Base-by-base conservation (phyloP, 2,329 filamentous ascomycete genomes). In the Alternaria infectoria region DNA sequence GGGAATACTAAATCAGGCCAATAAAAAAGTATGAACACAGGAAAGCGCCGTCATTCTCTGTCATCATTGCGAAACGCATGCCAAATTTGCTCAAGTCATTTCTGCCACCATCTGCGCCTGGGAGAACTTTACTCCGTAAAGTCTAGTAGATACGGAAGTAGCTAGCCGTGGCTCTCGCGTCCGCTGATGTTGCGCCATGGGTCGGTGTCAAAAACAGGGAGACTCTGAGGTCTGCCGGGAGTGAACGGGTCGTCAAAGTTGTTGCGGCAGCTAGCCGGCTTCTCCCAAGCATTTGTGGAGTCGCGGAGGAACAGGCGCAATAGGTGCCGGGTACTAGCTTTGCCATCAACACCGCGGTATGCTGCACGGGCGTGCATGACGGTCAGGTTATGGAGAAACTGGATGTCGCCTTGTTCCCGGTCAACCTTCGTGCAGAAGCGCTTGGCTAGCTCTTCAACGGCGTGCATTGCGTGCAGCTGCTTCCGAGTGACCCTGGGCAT, bases 231-330 rank as follows among this genome's bases (percentile, higher is more conserved):
- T 45, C 78, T 69, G 9, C 73, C 76, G 13, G 62, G 58, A 4
- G 62, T 66, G 60, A 80, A 80, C 12, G 76, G 74, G 26, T 77
- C 74, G 44, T 79, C 69, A 52, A 80, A 80, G 26, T 76, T 74
- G 45, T 61, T 54, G 26, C 65, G 62, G 64, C 62, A 79, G 7
- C 54, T 62, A 28, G 40, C 54, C 15, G 77, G 77, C 64, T 79
- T 79, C 30, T 69, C 69, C 78, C 78, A 80, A 6, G 72, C 74
- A 43, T 73, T 71, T 44, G 63, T 63, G 36, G 76, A 74, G 59
- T 80, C 78, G 17, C 77, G 72, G 47, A 80, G 73, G 66, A 80
- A 80, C 77, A 80, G 76, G 59, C 78, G 75, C 44, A 79, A 69
- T 23, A 79, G 70, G 61, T 80, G 78, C 30, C 78, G 75, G 52